Evolutionary conservation across 148 eudicot genomes (phyloP), one percentile per base, ranked within the genome.

Genomic region (Vaccinium myrtillus): DNA sequence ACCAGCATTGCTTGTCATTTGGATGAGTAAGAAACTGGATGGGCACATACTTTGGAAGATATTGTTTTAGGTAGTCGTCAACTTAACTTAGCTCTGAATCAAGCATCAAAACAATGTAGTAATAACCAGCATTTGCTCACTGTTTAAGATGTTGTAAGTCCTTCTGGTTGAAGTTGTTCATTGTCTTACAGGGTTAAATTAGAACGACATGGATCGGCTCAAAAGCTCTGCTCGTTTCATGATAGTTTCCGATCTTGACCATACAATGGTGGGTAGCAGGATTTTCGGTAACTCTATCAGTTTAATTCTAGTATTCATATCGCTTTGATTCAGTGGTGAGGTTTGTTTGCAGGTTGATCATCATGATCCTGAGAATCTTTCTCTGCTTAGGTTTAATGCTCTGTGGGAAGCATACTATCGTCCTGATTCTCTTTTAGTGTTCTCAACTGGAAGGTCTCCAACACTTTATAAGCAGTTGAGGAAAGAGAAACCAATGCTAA

Each of bases 241-340:
- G 95, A 89, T 93, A 23, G 95, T 93, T 78, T 93, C 95, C 2
- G 95, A 93, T 89, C 94, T 93, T 78, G 95, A 93, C 85, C 95
- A 93, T 83, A 93, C 95, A 43, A 93, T 93, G 95, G 95, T 93
- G 46, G n/a, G 88, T 75, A 13, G 5, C 30, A 2, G 63, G 9
- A 46, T 58, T 74, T 8, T 63, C 39, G 70, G 51, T 32, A 11
- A 13, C 27, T n/a, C 51, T 32, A 9, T 30, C 74, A 3, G 3
- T 2, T 63, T 56, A 18, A 43, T 79, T 16, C 19, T n/a, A 18
- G 19, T n/a, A 7, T 70, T 71, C 78, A 19, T 87, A 79, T 6
- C 21, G 49, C 23, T 84, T 67, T 46, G 43, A 67, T 81, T 49
- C 63, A 84, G 73, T 74, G 80, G 43, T n/a, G 58, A 78, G 23